A percentile compares a stretch with the other conserved stretches of the same genome.
Conservation (phyloP, 768 basidiomycete genomes). For the Xerocomellus amylosporus region DNA sequence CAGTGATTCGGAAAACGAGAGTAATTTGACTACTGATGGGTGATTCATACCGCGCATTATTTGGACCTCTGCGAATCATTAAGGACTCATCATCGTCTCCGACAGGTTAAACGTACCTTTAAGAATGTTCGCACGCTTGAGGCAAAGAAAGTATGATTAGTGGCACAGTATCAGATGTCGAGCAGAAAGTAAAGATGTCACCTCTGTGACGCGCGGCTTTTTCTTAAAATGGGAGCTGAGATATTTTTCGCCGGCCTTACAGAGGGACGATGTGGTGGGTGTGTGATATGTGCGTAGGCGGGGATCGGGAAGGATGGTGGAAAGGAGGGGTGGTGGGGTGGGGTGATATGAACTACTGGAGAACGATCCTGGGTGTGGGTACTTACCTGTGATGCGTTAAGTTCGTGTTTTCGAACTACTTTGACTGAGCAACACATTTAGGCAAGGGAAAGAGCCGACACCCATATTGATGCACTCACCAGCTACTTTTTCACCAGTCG, state of each 20-base stretch:
- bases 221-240: constrained; percentile 93
- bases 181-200: constrained; percentile 38
- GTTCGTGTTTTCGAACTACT: constrained; percentile 89
- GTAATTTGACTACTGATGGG: constrained; percentile 88
- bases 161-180: constrained; percentile 11
- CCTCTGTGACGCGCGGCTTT: constrained; percentile 98
- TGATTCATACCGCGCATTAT: constrained; percentile 97
- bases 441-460: background rate
- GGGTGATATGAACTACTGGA: constrained; percentile 30
- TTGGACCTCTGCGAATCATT: constrained; percentile 74
- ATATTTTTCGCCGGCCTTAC: constrained; percentile 88
- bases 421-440: constrained; percentile 58
- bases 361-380: constrained; percentile 11
- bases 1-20: constrained; percentile 86
- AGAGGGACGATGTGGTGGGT: constrained; percentile 28
- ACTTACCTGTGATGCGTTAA: constrained; percentile 89
- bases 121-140: constrained; percentile 92
- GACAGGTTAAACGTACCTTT: constrained; percentile 55
- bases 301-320: constrained; percentile 23
- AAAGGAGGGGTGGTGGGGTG: background rate
- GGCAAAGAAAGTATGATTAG: constrained; percentile 20
- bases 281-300: constrained; percentile 12
- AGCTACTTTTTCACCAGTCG: constrained; percentile 76
- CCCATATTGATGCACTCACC: constrained; percentile 42
- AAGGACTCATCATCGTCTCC: background rate